Evolutionary conservation across 768 basidiomycete species (phyloP), one percentile per base, ranked within the genome.

Genomic region (Agrocybe praecox): DNA sequence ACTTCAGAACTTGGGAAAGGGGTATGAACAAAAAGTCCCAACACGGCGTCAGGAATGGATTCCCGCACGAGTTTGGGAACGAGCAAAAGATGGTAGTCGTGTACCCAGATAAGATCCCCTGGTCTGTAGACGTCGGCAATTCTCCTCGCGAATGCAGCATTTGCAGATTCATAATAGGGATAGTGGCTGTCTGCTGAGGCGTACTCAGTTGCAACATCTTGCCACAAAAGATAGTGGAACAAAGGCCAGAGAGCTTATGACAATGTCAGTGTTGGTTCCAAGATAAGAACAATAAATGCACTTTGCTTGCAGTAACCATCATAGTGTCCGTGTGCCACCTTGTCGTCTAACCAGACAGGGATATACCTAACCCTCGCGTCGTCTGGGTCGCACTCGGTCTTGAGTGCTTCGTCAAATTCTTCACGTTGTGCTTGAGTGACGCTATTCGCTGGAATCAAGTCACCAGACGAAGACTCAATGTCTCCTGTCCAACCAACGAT

Each of bases 241-340:
- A 98, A 77, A 1, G 96, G 96, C 96, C 96, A 99, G 44, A 99
- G 86, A 36, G 88, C 94, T 96, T 65, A 0, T 43, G 46, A 14
- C 10, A 46, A 8, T 14, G 14, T 22, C n/a, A 33, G 46, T 40
- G 24, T 15, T 24, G 10, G 36, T 10, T 15, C 17, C 0, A 44
- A 11, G n/a, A 17, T 23, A n/a, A 14, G 67, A 23, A 52, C 42
- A 12, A 52, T 58, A 17, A 11, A 57, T 42, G 42, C 84, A 96
- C 94, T 96, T 67, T 90, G 88, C 72, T 99, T 99, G 83, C 96
- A 98, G 71, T 97, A 98, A 0, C 95, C 96, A 63, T 98, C 95
- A 69, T 98, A 97, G 70, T 97, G 95, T 0, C 89, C 93, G 65
- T 94, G 92, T 19, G 93, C 94, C 36, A 94, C 84, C 69, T 89